Evolutionary conservation across 805 yeast genomes (phyloP), one percentile per base, ranked within the genome.

Genomic region (Yarrowia deformans): DNA sequence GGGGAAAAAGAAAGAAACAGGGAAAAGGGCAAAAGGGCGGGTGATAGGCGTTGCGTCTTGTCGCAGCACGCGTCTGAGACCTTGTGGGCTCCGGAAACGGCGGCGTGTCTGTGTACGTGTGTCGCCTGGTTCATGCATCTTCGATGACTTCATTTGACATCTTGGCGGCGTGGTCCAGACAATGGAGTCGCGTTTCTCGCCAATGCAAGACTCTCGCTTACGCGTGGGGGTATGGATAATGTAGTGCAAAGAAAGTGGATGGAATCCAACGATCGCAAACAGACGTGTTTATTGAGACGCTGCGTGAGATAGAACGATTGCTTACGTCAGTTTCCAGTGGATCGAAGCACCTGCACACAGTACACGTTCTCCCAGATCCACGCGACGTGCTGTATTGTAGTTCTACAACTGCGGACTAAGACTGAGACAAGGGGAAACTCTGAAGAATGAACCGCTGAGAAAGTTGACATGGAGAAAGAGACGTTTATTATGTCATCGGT

Each of bases 81-180:
- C 49, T 45, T 12, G 29, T 18, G 8, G 35, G 14, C 45, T 19
- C 45, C 58, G 43, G n/a, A 12, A 32, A 10, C 54, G 29, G 29
- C 29, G 29, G 29, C 29, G 39, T 32, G 39, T 32, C 12, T 19
- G 45, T 54, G 3, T 16, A 54, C 45, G 45, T 23, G 60, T 37
- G 8, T 23, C 45, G 45, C 58, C 32, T 35, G 43, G 19, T 32
- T 32, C 29, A 56, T 42, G 64, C 49, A 56, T 10, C 49, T 9
- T 29, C 49, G 64, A 42, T 56, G 64, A 56, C 64, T 56, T 56
- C 61, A 56, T 56, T n/a, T 56, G 49, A 19, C 40, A 55, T 10
- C 64, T 56, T 42, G 49, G 64, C 49, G 23, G 46, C 46, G 46
- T 43, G 45, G 18, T 14, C 23, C 46, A 35, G 18, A 52, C 58